Evolutionary conservation across 2,329 filamentous ascomycete species (phyloP).

Genomic region (Talaromyces sp.): DNA sequence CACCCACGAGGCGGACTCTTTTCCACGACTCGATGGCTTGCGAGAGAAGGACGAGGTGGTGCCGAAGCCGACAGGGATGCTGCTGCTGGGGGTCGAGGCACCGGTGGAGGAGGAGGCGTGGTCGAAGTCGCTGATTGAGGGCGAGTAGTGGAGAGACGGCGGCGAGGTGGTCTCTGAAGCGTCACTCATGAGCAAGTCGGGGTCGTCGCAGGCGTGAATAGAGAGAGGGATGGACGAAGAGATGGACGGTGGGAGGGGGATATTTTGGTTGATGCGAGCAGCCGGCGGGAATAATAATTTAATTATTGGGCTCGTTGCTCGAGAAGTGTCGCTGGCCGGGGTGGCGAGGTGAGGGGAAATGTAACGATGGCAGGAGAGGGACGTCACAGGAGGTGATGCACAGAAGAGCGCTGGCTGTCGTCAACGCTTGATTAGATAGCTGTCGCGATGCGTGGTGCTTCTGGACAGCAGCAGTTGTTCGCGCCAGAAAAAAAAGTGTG

Average conservation of each 20-base stretch:
- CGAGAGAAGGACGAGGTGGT: conserved; percentile 32
- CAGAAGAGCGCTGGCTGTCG: neutral
- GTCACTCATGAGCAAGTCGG: conserved; percentile 43
- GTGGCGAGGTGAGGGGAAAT: neutral
- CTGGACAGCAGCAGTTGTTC: neutral
- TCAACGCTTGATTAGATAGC: neutral
- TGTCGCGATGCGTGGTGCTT: neutral
- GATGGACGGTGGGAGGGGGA: neutral
- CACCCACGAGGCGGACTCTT: conserved; percentile 40
- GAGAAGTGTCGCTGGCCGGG: neutral
- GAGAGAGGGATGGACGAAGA: neutral
- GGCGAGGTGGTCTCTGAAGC: conserved; percentile 46
- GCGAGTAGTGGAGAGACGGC: conserved; percentile 48
- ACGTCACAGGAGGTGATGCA: neutral
- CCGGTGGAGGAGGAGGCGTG: conserved; percentile 45
- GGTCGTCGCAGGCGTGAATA: neutral
- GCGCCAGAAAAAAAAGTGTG: conserved; percentile 4
- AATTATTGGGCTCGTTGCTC: neutral
- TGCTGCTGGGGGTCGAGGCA: conserved; percentile 42
- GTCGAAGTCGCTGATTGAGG: conserved; percentile 41
- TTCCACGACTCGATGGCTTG: conserved; percentile 39
- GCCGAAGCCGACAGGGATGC: conserved; percentile 45
- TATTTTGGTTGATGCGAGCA: neutral
- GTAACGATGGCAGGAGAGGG: neutral
- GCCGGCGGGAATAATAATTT: neutral